Evolutionary conservation across 169 alveolate species (phyloP).

Genomic region (Cryptosporidium ryanae): DNA sequence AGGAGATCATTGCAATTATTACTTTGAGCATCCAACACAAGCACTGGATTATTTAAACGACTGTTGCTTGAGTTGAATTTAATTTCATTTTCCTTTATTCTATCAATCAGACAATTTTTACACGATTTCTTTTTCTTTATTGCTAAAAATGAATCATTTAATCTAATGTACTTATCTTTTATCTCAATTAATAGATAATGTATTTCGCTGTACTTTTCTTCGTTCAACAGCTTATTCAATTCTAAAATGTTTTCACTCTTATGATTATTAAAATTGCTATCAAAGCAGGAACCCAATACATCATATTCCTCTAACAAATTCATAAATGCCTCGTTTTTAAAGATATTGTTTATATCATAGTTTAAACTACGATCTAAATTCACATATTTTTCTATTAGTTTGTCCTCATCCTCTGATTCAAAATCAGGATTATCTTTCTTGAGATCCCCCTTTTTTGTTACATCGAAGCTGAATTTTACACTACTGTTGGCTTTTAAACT

Average conservation of each 20-base stretch:
- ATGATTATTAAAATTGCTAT: too few species aligned
- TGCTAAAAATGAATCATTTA: not conserved
- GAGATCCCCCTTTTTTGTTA: too few species aligned
- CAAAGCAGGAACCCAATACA: not conserved
- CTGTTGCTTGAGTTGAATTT: slow-evolving; percentile 14
- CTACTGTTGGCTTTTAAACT: too few species aligned
- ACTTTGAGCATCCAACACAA: slow-evolving; percentile 18
- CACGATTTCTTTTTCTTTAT: not conserved
- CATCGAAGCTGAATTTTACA: too few species aligned
- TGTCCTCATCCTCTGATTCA: not conserved
- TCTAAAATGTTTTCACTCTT: not conserved
- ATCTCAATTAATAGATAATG: not conserved
- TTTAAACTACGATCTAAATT: slow-evolving; percentile 16
- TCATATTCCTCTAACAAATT: slow-evolving; percentile 34
- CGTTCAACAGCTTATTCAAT: not conserved
- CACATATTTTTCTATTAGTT: slow-evolving; percentile 17
- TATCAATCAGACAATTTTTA: not conserved
- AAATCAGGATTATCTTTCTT: not conserved
- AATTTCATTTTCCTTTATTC: slow-evolving; percentile 36
- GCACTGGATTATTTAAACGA: slow-evolving; percentile 16
- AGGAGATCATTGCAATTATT: slow-evolving; percentile 45
- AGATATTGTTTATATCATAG: slow-evolving; percentile 5
- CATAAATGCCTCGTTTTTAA: slow-evolving; percentile 14
- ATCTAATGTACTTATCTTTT: slow-evolving; percentile 12
- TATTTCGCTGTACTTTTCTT: slow-evolving; percentile 14